These are phyloP conservation scores for Pyracantha coccinea DNA, from an alignment of 331 rosid species.

Conservation along the genomic window DNA sequence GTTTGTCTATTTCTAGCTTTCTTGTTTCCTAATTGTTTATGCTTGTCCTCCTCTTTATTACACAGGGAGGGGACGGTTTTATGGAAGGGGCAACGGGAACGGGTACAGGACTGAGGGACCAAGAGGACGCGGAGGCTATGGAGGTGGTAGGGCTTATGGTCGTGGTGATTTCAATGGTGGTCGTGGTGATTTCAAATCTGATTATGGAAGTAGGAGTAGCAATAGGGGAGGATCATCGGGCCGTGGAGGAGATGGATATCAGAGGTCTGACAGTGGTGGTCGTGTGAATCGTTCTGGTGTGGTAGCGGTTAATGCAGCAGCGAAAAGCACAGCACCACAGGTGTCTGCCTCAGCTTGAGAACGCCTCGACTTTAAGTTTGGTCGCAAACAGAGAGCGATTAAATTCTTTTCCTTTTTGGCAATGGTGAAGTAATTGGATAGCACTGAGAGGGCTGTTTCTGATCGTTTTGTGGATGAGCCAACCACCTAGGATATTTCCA, in stretches of 20 bases:
- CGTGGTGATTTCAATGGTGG: conserved; percentile 45
- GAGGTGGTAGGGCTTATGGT: conserved; percentile 51
- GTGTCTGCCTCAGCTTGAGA: conserved; percentile 64
- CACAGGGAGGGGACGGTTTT: conserved; percentile 60
- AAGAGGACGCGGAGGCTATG: conserved; percentile 67
- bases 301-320: conserved; percentile 24
- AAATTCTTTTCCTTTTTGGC: not conserved
- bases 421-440: conserved; percentile 16
- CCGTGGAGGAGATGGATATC: conserved; percentile 67
- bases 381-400: not conserved
- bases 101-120: conserved; percentile 45
- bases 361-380: not conserved
- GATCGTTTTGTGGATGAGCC: conserved; percentile 23
- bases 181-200: conserved; percentile 52
- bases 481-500: conserved; percentile 11
- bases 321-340: conserved; percentile 28
- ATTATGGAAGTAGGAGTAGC: conserved; percentile 55
- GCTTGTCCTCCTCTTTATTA: not conserved
- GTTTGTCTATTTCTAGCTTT: not conserved
- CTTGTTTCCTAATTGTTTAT: not conserved
- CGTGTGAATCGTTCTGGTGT: conserved; percentile 47
- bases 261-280: conserved; percentile 46
- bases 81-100: conserved; percentile 48
- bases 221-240: conserved; percentile 41
- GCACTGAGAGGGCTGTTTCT: conserved; percentile 19